Conservation (phyloP, 1,284 basidiomycete species). For the Trichosporon coremiiforme region DNA sequence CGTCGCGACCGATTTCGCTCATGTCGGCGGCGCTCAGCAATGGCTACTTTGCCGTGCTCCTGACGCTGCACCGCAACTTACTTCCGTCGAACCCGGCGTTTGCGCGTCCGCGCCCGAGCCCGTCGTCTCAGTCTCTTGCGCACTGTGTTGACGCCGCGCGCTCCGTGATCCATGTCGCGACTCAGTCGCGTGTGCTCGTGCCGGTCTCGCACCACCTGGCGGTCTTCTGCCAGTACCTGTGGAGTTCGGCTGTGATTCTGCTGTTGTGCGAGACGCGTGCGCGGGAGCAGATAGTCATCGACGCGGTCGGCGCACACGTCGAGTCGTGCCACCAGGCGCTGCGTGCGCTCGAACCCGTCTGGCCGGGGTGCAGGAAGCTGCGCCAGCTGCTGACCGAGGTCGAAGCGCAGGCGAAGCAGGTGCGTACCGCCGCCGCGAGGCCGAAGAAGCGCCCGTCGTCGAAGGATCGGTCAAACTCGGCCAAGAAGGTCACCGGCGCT, state of each 20-base stretch:
- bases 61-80: slow-evolving; percentile 85
- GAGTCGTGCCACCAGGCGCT: slow-evolving; percentile 71
- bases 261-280: slow-evolving; percentile 84
- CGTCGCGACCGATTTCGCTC: slow-evolving; percentile 43
- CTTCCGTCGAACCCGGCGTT: slow-evolving; percentile 58
- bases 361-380: slow-evolving; percentile 85
- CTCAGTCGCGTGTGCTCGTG: slow-evolving; percentile 79
- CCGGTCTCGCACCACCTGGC: slow-evolving; percentile 84
- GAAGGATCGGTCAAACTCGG: background rate
- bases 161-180: slow-evolving; percentile 70
- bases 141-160: slow-evolving; percentile 53
- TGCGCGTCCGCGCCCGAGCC: slow-evolving; percentile 48
- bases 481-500: background rate
- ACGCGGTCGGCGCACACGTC: slow-evolving; percentile 77
- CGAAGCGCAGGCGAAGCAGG: slow-evolving; percentile 50
- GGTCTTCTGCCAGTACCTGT: slow-evolving; percentile 87
- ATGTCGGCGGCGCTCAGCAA: slow-evolving; percentile 86
- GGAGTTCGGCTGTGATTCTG: slow-evolving; percentile 85
- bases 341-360: slow-evolving; percentile 78
- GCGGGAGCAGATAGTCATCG: slow-evolving; percentile 65
- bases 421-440: slow-evolving; percentile 29
- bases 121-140: slow-evolving; percentile 50
- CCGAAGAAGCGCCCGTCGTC: slow-evolving; percentile 41
- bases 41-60: slow-evolving; percentile 83
- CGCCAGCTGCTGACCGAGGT: slow-evolving; percentile 59